Evolutionary conservation across 2,329 filamentous ascomycete species (phyloP).

Genomic region (Paramyrothecium sp.): DNA sequence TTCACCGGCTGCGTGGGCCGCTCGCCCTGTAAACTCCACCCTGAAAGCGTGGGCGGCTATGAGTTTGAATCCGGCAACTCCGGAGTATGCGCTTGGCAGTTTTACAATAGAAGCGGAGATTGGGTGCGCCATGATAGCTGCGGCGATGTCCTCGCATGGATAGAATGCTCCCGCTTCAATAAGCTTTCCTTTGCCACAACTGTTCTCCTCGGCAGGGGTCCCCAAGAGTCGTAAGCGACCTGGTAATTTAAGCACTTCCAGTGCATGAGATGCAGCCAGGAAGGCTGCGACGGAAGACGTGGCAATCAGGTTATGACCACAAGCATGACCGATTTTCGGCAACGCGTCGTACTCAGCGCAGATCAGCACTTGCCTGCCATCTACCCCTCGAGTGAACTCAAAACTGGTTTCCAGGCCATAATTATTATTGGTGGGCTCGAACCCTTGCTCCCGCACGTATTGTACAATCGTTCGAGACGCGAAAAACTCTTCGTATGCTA

Average conservation of each 20-base stretch:
- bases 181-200: slow-evolving; percentile 32
- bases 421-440: slow-evolving; percentile 44
- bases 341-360: slow-evolving; percentile 50
- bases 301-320: slow-evolving; percentile 45
- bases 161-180: slow-evolving; percentile 25
- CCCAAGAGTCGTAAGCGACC: slow-evolving; percentile 39
- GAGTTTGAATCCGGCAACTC: slow-evolving; percentile 25
- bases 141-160: slow-evolving; percentile 16
- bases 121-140: slow-evolving; percentile 27
- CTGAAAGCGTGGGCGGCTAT: slow-evolving; percentile 29
- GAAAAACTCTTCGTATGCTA: slow-evolving; percentile 47
- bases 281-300: slow-evolving; percentile 38
- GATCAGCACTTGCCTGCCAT: slow-evolving; percentile 37
- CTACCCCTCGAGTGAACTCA: slow-evolving; percentile 39
- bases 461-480: slow-evolving; percentile 49
- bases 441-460: slow-evolving; percentile 42
- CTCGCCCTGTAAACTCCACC: slow-evolving; percentile 29
- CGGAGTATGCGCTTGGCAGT: slow-evolving; percentile 5
- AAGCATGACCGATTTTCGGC: slow-evolving; percentile 43
- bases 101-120: background rate
- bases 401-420: slow-evolving; percentile 54
- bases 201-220: slow-evolving; percentile 39
- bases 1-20: slow-evolving; percentile 32
- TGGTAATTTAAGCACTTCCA: slow-evolving; percentile 23
- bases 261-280: slow-evolving; percentile 30